Percentiles rank a stretch among this genome's conserved stretches.
Conservation (phyloP, 2,329 filamentous ascomycete species). For the Ophiostoma angusticollis region DNA sequence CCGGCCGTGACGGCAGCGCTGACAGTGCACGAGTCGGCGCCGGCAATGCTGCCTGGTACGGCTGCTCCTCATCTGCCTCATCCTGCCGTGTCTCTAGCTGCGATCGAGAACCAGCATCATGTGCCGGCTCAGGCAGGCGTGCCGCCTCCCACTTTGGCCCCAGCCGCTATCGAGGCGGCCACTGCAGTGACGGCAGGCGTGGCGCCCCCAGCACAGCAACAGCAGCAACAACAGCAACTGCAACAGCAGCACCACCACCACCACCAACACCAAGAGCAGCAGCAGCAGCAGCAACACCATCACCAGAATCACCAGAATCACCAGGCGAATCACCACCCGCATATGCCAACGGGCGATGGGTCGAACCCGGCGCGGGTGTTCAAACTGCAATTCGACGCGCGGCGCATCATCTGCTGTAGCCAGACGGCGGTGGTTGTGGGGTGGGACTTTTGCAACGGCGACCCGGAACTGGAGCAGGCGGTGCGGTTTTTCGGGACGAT, state of each 20-base stretch:
- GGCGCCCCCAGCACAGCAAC: too few species aligned
- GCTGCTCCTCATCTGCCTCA: too few species aligned
- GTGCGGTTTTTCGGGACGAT: conserved; percentile 62
- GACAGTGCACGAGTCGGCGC: conserved; percentile 5
- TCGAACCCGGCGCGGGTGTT: conserved; percentile 57
- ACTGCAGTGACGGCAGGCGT: too few species aligned
- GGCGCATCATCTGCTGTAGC: conserved; percentile 86
- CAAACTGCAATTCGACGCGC: conserved; percentile 91
- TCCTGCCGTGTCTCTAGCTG: not conserved
- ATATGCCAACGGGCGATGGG: conserved; percentile 29
- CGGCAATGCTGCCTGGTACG: too few species aligned
- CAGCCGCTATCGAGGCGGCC: not conserved
- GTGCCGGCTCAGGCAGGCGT: too few species aligned
- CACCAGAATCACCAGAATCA: too few species aligned
- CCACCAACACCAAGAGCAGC: not conserved
- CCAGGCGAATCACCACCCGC: conserved; percentile 24
- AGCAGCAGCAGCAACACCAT: not conserved
- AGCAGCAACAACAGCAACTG: too few species aligned
- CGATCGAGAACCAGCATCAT: conserved; percentile 1
- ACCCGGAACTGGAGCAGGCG: conserved; percentile 65
- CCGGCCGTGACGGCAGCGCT: not conserved
- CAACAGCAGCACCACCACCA: too few species aligned
- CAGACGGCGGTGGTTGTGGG: conserved; percentile 86
- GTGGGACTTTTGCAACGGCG: conserved; percentile 92
- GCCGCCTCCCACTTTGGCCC: not conserved